phyloP scores from a whole-genome alignment of 495 filamentous ascomycete species.

The Penicillium taxi region DNA sequence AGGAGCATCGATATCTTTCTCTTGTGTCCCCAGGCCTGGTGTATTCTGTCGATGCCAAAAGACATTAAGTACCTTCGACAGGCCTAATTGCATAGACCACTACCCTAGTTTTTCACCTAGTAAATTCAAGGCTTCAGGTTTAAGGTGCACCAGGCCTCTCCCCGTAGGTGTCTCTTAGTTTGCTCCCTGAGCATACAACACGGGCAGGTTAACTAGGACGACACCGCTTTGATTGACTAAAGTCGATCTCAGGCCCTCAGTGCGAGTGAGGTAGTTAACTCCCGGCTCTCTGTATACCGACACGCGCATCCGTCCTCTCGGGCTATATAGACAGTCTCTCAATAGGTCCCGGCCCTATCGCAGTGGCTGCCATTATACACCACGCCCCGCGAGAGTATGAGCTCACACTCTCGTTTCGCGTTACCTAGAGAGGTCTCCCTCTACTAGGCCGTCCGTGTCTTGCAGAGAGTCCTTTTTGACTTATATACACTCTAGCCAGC shows the following conservation, averaged over 20 bases:
- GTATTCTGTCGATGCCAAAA: too few species aligned
- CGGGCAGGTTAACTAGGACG: too few species aligned
- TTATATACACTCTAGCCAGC: slow-evolving; percentile 7
- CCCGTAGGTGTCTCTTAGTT: slow-evolving; percentile 10
- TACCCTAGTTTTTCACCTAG: slow-evolving; percentile 1
- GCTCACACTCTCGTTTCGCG: slow-evolving; percentile 6
- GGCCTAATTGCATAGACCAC: slow-evolving; percentile 5
- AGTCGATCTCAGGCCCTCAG: too few species aligned
- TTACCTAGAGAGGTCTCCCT: slow-evolving; percentile 10
- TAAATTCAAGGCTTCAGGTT: neutral
- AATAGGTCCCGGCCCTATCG: slow-evolving; percentile 6
- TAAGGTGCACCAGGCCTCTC: slow-evolving; percentile 2
- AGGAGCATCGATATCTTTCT: too few species aligned
- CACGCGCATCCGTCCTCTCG: slow-evolving; percentile 11
- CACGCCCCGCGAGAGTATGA: slow-evolving; percentile 6
- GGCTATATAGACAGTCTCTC: slow-evolving; percentile 12
- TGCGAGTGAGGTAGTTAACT: too few species aligned
- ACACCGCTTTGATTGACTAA: too few species aligned
- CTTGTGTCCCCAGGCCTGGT: too few species aligned
- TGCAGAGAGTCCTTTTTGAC: slow-evolving; percentile 10
- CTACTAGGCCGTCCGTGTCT: slow-evolving; percentile 12
- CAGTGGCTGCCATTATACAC: slow-evolving; percentile 11
- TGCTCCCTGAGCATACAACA: slow-evolving; percentile 11
- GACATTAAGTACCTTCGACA: slow-evolving; percentile 10
- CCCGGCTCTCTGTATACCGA: slow-evolving; percentile 3